These are phyloP conservation scores for Penicillium occitanis DNA, from an alignment of 2,329 filamentous ascomycete species.

Conservation along the genomic window DNA sequence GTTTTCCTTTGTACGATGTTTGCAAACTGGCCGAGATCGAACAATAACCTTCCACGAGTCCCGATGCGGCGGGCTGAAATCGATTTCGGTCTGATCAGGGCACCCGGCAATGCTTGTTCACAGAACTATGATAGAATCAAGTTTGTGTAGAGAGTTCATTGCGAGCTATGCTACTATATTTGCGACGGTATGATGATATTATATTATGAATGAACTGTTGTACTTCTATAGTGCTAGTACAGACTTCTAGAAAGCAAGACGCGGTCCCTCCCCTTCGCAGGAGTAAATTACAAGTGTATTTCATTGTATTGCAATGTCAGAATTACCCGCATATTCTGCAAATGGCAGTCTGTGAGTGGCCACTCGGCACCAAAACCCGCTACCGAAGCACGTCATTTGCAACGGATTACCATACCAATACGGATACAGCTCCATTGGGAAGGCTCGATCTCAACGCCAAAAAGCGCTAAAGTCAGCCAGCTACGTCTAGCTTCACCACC, in stretches of 20 bases:
- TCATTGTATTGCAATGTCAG: neutral
- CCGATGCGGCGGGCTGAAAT: slow-evolving; percentile 1
- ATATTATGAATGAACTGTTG: no score
- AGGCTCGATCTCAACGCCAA: neutral
- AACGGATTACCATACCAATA: neutral
- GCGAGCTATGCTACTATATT: neutral
- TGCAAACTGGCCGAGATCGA: neutral
- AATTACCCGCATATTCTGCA: neutral
- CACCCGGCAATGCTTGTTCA: neutral
- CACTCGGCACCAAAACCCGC: neutral
- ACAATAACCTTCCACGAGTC: neutral
- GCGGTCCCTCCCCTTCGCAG: neutral
- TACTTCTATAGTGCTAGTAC: no score
- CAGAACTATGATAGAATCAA: neutral
- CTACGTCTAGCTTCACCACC: neutral
- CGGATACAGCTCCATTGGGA: slow-evolving; percentile 2
- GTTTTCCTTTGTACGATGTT: neutral
- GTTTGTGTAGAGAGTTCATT: neutral
- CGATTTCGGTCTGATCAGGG: neutral
- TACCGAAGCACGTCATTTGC: slow-evolving; percentile 6
- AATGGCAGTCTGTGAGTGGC: slow-evolving; percentile 6
- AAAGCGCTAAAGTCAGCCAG: slow-evolving; percentile 1
- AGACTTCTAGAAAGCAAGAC: neutral
- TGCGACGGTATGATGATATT: neutral
- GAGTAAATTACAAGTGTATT: neutral